Percentiles rank a stretch among this genome's conserved stretches.
Evolutionary conservation across 495 filamentous ascomycete species (phyloP).

Genomic region (Thermothielavioides terrestris): DNA sequence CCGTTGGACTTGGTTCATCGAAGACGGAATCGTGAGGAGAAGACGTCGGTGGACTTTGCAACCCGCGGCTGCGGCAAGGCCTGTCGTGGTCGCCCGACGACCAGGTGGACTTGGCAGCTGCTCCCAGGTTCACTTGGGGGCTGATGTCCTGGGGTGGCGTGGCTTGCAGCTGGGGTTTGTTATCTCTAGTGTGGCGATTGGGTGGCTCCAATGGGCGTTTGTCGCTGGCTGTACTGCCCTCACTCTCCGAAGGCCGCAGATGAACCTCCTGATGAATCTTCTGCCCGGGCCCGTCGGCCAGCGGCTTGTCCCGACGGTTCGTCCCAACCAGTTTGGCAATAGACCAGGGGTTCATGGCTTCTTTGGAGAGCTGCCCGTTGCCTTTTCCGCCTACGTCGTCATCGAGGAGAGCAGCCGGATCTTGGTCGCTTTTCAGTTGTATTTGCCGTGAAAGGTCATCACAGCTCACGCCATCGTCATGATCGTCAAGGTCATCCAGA

Average conservation of each 20-base stretch:
- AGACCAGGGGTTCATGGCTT: constrained; percentile 23
- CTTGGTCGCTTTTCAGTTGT: neutral
- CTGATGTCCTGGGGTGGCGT: neutral
- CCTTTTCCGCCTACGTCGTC: neutral
- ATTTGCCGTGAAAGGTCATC: neutral
- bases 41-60: constrained; percentile 1
- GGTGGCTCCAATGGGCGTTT: neutral
- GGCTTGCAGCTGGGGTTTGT: neutral
- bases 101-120: neutral
- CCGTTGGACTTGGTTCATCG: neutral
- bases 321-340: constrained; percentile 13
- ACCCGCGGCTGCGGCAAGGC: neutral
- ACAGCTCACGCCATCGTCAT: neutral
- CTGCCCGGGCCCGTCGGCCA: neutral
- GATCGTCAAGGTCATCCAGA: constrained; percentile 1
- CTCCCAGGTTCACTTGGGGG: no score
- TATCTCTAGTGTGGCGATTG: neutral
- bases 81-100: neutral
- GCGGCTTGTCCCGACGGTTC: neutral
- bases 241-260: neutral
- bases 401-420: neutral
- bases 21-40: neutral
- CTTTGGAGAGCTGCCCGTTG: neutral
- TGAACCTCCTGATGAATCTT: neutral
- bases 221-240: no score